A percentile compares a stretch with the other conserved stretches of the same genome.
phyloP scores from a whole-genome alignment of 2,329 filamentous ascomycete species.

The Tolypocladium ophioglossoides region DNA sequence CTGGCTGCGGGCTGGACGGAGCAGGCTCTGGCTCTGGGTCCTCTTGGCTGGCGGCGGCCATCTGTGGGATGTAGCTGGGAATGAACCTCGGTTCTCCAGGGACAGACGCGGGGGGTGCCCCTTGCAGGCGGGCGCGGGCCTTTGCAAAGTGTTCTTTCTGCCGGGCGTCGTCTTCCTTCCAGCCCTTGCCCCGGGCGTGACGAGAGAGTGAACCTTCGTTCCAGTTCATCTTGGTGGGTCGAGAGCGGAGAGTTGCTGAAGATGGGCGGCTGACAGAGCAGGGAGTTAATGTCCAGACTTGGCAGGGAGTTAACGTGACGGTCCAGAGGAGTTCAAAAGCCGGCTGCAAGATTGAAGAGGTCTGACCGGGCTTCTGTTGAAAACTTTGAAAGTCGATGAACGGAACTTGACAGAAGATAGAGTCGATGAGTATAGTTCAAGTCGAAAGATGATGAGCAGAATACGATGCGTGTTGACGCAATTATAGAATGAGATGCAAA shows the following conservation, averaged over 20 bases:
- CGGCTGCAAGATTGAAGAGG: background rate
- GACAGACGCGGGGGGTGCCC: background rate
- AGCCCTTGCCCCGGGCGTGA: conserved; percentile 21
- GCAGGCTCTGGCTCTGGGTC: background rate
- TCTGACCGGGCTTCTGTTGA: background rate
- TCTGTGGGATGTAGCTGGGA: conserved; percentile 14
- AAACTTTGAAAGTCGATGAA: background rate
- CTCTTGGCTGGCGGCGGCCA: background rate
- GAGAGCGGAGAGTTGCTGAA: background rate
- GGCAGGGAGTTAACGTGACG: background rate
- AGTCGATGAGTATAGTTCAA: background rate
- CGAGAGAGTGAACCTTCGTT: conserved; percentile 26
- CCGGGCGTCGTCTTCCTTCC: conserved; percentile 19
- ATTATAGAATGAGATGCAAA: background rate
- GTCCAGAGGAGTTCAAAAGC: background rate
- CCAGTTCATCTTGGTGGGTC: conserved; percentile 28
- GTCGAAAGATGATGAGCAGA: background rate
- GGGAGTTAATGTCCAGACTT: background rate
- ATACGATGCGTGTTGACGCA: background rate
- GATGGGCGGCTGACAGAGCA: background rate
- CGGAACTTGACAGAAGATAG: background rate
- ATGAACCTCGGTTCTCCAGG: conserved; percentile 9
- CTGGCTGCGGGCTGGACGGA: background rate
- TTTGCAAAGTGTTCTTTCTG: conserved; percentile 29
- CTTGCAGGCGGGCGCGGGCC: conserved; percentile 12